Conservation (phyloP, 768 basidiomycete species). For the Cystobasidium tubakii region DNA sequence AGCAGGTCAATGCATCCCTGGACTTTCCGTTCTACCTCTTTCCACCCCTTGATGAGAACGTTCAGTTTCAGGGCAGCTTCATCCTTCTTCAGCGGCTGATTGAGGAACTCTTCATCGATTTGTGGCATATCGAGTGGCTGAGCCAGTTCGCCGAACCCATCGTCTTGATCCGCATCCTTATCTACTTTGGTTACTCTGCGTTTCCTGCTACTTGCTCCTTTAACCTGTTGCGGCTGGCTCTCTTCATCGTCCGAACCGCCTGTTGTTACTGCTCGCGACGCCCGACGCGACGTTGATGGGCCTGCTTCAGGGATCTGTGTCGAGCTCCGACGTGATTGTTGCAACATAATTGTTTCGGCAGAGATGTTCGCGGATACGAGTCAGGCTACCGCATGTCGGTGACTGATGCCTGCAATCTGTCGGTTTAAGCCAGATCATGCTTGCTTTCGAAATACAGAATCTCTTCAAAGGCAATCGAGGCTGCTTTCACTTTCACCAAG, state of each 20-base stretch:
- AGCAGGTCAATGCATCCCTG: not conserved
- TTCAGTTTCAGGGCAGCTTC: not conserved
- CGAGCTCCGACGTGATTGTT: not conserved
- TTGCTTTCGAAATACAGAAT: too few relatives aligned
- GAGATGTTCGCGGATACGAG: too few relatives aligned
- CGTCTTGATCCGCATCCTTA: not conserved
- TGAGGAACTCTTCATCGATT: not conserved
- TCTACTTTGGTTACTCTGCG: not conserved
- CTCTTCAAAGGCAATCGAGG: not conserved
- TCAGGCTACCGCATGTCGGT: not conserved
- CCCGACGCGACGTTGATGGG: constrained; percentile 27
- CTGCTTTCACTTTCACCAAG: not conserved
- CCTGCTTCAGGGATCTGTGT: not conserved
- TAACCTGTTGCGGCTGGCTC: not conserved
- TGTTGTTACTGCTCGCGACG: not conserved
- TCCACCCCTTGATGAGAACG: constrained; percentile 1
- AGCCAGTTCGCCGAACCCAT: not conserved
- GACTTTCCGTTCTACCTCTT: not conserved
- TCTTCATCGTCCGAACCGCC: constrained; percentile 8
- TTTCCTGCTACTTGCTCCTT: not conserved
- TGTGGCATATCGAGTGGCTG: constrained; percentile 17
- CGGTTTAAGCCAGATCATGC: not conserved
- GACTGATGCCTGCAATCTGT: too few relatives aligned
- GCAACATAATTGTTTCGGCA: not conserved
- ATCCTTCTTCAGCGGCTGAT: constrained; percentile 2